Conservation (phyloP, 164 flowering plant species). For the Vitis labrusca region DNA sequence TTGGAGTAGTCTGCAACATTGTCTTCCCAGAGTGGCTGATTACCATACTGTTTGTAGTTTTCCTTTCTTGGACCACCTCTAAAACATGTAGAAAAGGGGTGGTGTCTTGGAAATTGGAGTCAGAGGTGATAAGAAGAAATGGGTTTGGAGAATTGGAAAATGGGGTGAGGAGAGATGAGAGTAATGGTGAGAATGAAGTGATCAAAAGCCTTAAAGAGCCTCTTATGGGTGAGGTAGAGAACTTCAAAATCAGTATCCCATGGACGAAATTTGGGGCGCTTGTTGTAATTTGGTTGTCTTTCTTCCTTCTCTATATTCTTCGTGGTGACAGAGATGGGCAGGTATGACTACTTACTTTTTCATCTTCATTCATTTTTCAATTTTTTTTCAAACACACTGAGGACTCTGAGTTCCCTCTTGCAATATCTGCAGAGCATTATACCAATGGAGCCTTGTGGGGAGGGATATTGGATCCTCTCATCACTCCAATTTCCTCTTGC, state of each 20-base stretch:
- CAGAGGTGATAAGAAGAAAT: conserved; percentile 28
- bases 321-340: conserved; percentile 56
- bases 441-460: conserved; percentile 51
- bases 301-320: conserved; percentile 47
- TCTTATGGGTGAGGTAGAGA: conserved; percentile 21
- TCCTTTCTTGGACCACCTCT: conserved; percentile 61
- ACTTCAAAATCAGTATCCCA: conserved; percentile 30
- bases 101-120: conserved; percentile 48
- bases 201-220: conserved; percentile 26
- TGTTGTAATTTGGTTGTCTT: conserved; percentile 53
- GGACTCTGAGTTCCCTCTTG: background rate
- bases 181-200: conserved; percentile 7
- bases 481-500: conserved; percentile 64
- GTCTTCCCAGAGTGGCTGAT: conserved; percentile 72
- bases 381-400: background rate
- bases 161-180: conserved; percentile 18
- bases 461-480: conserved; percentile 55
- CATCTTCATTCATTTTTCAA: background rate
- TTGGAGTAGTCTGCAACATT: conserved; percentile 66
- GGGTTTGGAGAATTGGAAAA: conserved; percentile 16
- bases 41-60: conserved; percentile 47
- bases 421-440: conserved; percentile 44
- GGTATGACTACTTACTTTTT: conserved; percentile 26
- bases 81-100: conserved; percentile 58
- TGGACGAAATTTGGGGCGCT: conserved; percentile 57